Evolutionary conservation across 2,329 filamentous ascomycete genomes (phyloP).

Genomic region (Botrytis cinerea): DNA sequence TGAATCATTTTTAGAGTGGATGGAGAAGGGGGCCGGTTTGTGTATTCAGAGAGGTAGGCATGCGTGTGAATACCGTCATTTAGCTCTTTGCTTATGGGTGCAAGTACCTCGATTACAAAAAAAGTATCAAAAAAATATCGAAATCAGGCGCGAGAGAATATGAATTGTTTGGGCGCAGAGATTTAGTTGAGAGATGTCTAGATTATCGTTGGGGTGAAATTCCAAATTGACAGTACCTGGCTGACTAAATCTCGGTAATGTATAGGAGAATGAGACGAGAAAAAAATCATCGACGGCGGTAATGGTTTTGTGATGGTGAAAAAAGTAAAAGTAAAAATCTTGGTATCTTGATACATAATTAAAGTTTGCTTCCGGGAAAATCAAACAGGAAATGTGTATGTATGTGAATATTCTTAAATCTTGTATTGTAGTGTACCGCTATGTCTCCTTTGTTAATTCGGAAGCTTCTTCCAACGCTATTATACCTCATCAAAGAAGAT

Average conservation of each 20-base stretch:
- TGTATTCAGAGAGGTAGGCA: accelerated
- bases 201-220: background rate
- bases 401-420: background rate
- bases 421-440: background rate
- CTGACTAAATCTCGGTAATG: background rate
- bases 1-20: too few relatives aligned
- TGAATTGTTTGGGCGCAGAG: background rate
- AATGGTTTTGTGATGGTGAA: background rate
- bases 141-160: background rate
- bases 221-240: background rate
- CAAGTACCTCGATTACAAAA: background rate
- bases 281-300: accelerated
- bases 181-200: background rate
- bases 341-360: background rate
- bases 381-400: accelerated
- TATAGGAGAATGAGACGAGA: background rate
- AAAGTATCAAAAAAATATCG: too few relatives aligned
- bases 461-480: too few relatives aligned
- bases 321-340: too few relatives aligned
- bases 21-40: background rate
- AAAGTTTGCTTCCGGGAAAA: accelerated
- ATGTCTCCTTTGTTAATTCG: too few relatives aligned
- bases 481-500: background rate
- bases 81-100: background rate
- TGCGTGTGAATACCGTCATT: background rate